Evolutionary conservation across 768 basidiomycete genomes (phyloP), one percentile per base, ranked within the genome.

Genomic region (Hemileccinum impolitum): DNA sequence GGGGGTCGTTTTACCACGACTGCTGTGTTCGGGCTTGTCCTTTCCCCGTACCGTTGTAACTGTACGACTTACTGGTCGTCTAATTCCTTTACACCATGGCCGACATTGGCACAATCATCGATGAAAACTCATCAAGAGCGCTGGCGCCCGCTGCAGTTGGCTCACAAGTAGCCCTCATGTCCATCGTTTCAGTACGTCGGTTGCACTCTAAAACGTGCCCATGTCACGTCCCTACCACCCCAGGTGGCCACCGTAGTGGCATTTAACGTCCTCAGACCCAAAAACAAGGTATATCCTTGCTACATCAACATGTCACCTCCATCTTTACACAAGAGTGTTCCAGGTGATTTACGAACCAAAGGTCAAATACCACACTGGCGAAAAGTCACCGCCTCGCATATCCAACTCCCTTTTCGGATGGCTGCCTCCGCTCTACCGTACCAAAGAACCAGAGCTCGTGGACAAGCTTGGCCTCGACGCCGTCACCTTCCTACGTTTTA

Each of bases 291-390:
- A 60, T 34, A 66, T 59, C 13, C 10, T 36, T 39, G 14, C 31
- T 43, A 36, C 31, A 6, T 39, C n/a, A n/a, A n/a, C n/a, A n/a
- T n/a, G n/a, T n/a, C n/a, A n/a, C n/a, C 6, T 11, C 21, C 7
- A 30, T 43, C 15, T 17, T 31, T 25, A 54, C 34, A 38, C 21
- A 2, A 26, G 21, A 15, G n/a, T 32, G 6, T 23, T 35, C 32
- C 51, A 91, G 91, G 80, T 90, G 53, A 82, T 94, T 50, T 95
- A 95, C 62, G 90, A 93, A 64, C 94, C 92, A 53, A 96, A 94
- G 71, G 82, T 90, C 69, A 94, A 94, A 68, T 94, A 93, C 63
- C 89, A 90, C 61, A 75, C 80, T 51, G 87, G 84, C 36, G 68
- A 81, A 67, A 90, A 90, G 65, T 72, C 77, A 23, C 90, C 89